phyloP scores from a whole-genome alignment of 75 land plant species.

The Ceratopteris richardii region DNA sequence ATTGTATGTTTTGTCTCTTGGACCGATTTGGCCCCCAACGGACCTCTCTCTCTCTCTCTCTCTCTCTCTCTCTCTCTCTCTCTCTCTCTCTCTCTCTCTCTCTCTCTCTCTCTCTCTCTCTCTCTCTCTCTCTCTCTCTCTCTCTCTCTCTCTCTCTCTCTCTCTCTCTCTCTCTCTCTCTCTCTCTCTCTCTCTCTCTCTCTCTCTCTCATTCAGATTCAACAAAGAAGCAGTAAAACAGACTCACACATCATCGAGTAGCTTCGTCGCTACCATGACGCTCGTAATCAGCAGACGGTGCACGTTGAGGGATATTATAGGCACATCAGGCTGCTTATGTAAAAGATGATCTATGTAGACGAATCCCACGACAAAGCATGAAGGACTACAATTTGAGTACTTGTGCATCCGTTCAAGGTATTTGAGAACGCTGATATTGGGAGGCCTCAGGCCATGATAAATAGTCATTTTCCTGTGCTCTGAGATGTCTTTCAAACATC shows the following conservation, averaged over 20 bases:
- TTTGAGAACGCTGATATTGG: constrained; percentile 40
- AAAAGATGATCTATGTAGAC: constrained; percentile 57
- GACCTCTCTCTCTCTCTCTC: no score
- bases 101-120: no score
- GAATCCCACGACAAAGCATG: constrained; percentile 53
- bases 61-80: no score
- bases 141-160: no score
- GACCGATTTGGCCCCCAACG: no score
- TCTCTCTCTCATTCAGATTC: no score
- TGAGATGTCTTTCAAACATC: constrained; percentile 10
- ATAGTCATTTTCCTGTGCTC: constrained; percentile 27
- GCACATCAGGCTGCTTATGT: constrained; percentile 24
- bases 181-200: no score
- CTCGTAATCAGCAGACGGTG: constrained; percentile 71
- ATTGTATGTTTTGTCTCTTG: no score
- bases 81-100: no score
- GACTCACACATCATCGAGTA: constrained; percentile 75
- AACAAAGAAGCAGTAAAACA: not conserved
- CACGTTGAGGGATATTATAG: constrained; percentile 53
- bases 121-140: no score
- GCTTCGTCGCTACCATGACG: constrained; percentile 63
- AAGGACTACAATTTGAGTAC: constrained; percentile 67
- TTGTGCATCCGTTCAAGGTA: constrained; percentile 63
- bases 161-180: no score
- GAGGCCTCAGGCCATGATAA: constrained; percentile 55